These are phyloP conservation scores for Pharnaceum exiguum DNA, from an alignment of 148 eudicot genomes.

Conservation along the genomic window DNA sequence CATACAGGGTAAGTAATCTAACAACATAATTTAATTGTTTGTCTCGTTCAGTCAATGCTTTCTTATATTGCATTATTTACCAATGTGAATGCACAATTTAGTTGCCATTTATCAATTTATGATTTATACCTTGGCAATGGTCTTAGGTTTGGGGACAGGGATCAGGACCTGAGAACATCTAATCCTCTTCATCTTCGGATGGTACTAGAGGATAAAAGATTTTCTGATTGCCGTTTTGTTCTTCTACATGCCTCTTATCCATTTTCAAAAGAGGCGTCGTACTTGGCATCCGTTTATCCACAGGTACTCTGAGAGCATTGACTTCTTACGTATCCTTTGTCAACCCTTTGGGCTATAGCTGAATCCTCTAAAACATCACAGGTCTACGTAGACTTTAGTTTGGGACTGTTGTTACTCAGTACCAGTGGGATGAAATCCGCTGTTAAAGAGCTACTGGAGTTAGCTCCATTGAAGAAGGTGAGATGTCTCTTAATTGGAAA, in stretches of 20 bases:
- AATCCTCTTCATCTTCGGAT: slow-evolving; percentile 91
- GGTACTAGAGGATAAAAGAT: slow-evolving; percentile 84
- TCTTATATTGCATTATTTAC: neutral
- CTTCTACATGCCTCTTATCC: slow-evolving; percentile 97
- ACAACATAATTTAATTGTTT: neutral
- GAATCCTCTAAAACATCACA: slow-evolving; percentile 21
- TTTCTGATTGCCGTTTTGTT: slow-evolving; percentile 59
- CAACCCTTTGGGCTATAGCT: neutral
- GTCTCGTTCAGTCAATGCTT: neutral
- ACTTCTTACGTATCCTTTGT: slow-evolving; percentile 1
- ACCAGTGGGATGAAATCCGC: slow-evolving; percentile 81
- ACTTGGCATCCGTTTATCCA: slow-evolving; percentile 78
- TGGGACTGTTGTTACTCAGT: slow-evolving; percentile 82
- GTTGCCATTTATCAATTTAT: neutral
- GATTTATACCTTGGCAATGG: neutral
- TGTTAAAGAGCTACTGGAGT: slow-evolving; percentile 81
- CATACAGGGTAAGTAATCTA: slow-evolving; percentile 77
- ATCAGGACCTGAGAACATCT: slow-evolving; percentile 78
- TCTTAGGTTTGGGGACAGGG: slow-evolving; percentile 85
- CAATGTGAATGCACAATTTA: neutral
- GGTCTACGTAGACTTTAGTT: slow-evolving; percentile 93
- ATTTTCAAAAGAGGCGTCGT: slow-evolving; percentile 92
- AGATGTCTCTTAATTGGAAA: slow-evolving; percentile 1
- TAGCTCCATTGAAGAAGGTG: slow-evolving; percentile 93
- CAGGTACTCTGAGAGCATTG: slow-evolving; percentile 42